Conservation (phyloP, 768 basidiomycete species). For the Melanogaster broomeanus region DNA sequence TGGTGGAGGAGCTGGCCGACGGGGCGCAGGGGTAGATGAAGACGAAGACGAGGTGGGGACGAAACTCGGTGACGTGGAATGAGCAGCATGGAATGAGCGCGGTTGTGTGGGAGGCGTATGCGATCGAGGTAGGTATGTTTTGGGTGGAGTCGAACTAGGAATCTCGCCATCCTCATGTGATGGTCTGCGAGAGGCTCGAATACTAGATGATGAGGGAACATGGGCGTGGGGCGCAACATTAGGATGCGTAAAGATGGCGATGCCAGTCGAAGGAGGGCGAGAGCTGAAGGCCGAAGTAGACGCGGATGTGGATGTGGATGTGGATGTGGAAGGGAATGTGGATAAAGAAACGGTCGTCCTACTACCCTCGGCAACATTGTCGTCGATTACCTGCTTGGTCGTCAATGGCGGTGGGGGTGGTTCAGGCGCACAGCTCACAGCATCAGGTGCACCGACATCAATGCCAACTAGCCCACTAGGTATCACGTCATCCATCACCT, state of each 20-base stretch:
- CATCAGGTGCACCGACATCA: constrained; percentile 21
- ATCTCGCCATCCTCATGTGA: constrained; percentile 60
- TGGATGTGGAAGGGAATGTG: constrained; percentile 2
- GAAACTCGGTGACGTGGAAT: constrained; percentile 24
- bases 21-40: constrained; percentile 22
- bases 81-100: constrained; percentile 41
- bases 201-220: constrained; percentile 6
- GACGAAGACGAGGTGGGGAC: constrained; percentile 19
- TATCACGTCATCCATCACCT: constrained; percentile 23
- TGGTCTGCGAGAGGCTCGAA: constrained; percentile 25
- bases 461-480: constrained; percentile 16
- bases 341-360: neutral
- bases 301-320: constrained; percentile 21
- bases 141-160: constrained; percentile 36
- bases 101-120: constrained; percentile 51
- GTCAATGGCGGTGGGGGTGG: constrained; percentile 34
- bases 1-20: constrained; percentile 31
- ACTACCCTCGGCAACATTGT: neutral
- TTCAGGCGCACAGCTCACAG: constrained; percentile 30
- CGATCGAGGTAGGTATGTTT: constrained; percentile 38
- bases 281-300: constrained; percentile 23
- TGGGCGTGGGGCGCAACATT: neutral
- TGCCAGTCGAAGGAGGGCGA: constrained; percentile 27
- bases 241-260: constrained; percentile 6
- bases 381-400: constrained; percentile 18